phyloP scores from a whole-genome alignment of 2,329 filamentous ascomycete genomes.

The Fusarium annulatum region DNA sequence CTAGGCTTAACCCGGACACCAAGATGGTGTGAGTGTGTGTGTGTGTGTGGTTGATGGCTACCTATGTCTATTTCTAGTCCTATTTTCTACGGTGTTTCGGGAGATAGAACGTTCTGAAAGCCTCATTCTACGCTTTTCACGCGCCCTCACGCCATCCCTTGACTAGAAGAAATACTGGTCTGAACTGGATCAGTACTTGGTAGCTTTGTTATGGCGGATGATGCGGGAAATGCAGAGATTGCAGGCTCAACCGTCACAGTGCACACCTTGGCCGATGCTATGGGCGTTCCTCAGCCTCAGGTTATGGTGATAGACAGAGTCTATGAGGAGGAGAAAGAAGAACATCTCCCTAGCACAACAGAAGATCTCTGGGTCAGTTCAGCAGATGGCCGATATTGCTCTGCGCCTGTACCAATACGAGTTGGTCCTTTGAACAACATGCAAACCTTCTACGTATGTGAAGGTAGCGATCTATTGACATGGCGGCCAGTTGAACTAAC shows the following conservation, averaged over 20 bases:
- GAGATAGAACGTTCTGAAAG: constrained; percentile 25
- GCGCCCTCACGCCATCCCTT: constrained; percentile 6
- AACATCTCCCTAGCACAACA: constrained; percentile 45
- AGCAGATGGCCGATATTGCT: constrained; percentile 61
- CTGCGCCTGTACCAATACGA: constrained; percentile 57
- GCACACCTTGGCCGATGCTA: constrained; percentile 36
- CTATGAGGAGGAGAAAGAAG: constrained; percentile 29
- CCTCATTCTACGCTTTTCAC: constrained; percentile 18
- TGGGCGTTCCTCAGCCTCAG: constrained; percentile 34
- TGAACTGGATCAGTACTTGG: neutral
- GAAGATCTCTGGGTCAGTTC: constrained; percentile 62
- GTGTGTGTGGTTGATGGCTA: constrained; percentile 35
- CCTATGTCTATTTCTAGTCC: constrained; percentile 6
- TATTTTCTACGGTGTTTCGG: constrained; percentile 21
- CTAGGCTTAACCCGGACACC: constrained; percentile 14
- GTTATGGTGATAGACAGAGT: constrained; percentile 41
- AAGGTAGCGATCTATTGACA: neutral
- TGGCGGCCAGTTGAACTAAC: constrained; percentile 12
- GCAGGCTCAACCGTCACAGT: constrained; percentile 33
- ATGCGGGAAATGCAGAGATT: constrained; percentile 14
- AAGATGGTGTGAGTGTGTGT: constrained; percentile 23
- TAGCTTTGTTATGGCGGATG: constrained; percentile 33
- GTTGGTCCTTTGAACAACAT: constrained; percentile 55
- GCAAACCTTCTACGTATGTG: constrained; percentile 55
- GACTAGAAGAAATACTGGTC: neutral